These are phyloP conservation scores for Mycena leptocephala DNA, from an alignment of 768 basidiomycete genomes.

Conservation along the genomic window DNA sequence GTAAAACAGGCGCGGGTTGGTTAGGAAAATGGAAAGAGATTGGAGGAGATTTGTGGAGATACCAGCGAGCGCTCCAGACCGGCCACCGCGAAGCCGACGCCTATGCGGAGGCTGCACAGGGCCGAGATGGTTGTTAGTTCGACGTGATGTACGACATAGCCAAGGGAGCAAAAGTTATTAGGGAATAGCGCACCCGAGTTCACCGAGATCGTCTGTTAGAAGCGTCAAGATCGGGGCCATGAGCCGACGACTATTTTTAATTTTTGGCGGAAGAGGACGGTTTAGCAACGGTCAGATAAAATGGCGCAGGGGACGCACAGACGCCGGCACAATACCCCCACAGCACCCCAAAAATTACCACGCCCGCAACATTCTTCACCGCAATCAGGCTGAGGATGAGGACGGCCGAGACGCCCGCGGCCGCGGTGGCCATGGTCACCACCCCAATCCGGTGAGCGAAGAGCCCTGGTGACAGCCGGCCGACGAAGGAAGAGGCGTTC, in stretches of 20 bases:
- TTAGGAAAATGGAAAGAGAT: not conserved
- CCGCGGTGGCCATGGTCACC: conserved; percentile 42
- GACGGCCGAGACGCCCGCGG: conserved; percentile 38
- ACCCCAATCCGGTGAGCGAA: conserved; percentile 48
- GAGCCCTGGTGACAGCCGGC: conserved; percentile 55
- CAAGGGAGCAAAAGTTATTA: too few species aligned
- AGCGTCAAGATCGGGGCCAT: conserved; percentile 48
- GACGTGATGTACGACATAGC: too few species aligned
- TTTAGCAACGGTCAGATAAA: too few species aligned
- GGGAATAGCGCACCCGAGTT: conserved; percentile 58
- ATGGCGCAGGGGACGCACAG: conserved; percentile 47
- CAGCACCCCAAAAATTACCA: conserved; percentile 44
- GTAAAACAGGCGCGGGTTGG: too few species aligned
- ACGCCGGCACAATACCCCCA: conserved; percentile 54
- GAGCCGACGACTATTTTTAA: too few species aligned
- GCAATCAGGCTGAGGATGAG: conserved; percentile 54
- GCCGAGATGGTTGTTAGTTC: not conserved
- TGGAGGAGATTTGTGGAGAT: too few species aligned
- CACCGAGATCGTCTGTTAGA: conserved; percentile 48
- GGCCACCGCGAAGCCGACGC: conserved; percentile 36
- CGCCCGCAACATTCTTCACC: conserved; percentile 34
- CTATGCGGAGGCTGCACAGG: conserved; percentile 39
- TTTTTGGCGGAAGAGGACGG: not conserved
- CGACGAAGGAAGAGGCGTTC: conserved; percentile 57
- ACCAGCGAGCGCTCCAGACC: not conserved